Evolutionary conservation across 2,329 filamentous ascomycete genomes (phyloP).

Genomic region (Setomelanomma holmii): DNA sequence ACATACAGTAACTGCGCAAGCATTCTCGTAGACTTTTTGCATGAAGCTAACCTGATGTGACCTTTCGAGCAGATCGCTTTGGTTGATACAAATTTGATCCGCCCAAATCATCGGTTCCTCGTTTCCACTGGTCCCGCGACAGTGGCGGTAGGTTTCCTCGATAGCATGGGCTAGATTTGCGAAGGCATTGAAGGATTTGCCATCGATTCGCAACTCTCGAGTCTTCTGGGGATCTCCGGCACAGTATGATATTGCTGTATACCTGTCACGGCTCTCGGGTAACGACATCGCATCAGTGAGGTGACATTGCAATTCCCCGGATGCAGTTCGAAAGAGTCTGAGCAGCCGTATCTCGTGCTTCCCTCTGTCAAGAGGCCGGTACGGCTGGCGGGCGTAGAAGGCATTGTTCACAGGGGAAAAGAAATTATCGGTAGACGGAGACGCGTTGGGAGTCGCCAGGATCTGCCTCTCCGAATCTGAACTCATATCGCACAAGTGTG

Average conservation of each 20-base stretch:
- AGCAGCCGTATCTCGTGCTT: background rate
- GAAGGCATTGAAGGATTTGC: constrained; percentile 4
- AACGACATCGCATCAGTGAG: background rate
- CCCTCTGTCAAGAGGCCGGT: background rate
- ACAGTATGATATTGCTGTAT: constrained; percentile 7
- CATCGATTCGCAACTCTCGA: background rate
- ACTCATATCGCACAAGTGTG: background rate
- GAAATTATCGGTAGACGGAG: constrained; percentile 2
- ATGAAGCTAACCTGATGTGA: constrained; percentile 14
- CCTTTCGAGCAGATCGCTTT: constrained; percentile 12
- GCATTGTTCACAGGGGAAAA: background rate
- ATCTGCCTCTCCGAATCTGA: background rate
- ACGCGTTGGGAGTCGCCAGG: background rate
- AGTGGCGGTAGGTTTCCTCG: background rate
- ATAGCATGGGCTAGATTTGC: constrained; percentile 4
- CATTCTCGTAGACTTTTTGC: constrained; percentile 10
- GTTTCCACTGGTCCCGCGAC: background rate
- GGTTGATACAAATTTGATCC: constrained; percentile 23
- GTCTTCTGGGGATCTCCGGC: constrained; percentile 5
- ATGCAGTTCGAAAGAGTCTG: background rate
- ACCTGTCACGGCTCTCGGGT: background rate
- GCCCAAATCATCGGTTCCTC: constrained; percentile 6
- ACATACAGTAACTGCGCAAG: background rate
- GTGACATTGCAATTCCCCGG: background rate
- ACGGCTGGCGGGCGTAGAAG: constrained; percentile 1